These are phyloP conservation scores for Pelargonium cotyledonis DNA, from an alignment of 441 rosid species.

Conservation along the genomic window DNA sequence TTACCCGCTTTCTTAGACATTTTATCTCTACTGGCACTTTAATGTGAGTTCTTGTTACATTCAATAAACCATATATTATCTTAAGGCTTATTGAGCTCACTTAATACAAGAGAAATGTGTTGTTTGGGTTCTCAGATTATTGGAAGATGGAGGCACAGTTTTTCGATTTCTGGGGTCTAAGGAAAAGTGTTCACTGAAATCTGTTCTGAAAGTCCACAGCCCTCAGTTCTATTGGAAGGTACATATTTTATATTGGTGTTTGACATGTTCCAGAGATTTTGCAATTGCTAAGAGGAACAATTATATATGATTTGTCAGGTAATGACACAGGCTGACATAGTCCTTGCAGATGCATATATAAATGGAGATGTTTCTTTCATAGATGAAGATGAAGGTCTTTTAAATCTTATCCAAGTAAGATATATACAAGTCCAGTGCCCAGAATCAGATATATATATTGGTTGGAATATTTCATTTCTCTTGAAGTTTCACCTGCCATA, in stretches of 20 bases:
- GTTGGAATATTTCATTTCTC: not conserved
- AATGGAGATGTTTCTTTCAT: constrained; percentile 78
- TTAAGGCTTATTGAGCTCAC: too few relatives aligned
- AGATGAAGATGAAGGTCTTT: constrained; percentile 61
- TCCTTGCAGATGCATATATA: constrained; percentile 78
- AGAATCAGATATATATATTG: too few relatives aligned
- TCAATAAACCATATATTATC: too few relatives aligned
- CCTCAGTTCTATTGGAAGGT: constrained; percentile 97
- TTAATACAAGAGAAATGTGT: too few relatives aligned
- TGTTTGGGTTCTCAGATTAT: constrained; percentile 41
- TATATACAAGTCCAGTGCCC: not conserved
- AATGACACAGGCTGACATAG: constrained; percentile 82
- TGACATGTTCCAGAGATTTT: not conserved
- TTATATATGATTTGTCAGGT: constrained; percentile 35
- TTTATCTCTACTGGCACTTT: constrained; percentile 55
- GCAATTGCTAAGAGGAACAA: constrained; percentile 9
- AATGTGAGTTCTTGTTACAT: constrained; percentile 48
- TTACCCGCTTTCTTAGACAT: constrained; percentile 53
- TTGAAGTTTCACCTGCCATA: too few relatives aligned
- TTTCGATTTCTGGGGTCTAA: constrained; percentile 47
- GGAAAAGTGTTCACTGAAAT: constrained; percentile 30
- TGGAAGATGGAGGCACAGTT: constrained; percentile 77
- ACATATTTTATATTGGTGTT: not conserved
- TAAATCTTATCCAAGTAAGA: constrained; percentile 59
- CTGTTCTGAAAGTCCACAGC: constrained; percentile 51